Percentiles rank a stretch among this genome's conserved stretches.
phyloP scores from a whole-genome alignment of 2,329 filamentous ascomycete genomes.

The Aspergillus jensenii region DNA sequence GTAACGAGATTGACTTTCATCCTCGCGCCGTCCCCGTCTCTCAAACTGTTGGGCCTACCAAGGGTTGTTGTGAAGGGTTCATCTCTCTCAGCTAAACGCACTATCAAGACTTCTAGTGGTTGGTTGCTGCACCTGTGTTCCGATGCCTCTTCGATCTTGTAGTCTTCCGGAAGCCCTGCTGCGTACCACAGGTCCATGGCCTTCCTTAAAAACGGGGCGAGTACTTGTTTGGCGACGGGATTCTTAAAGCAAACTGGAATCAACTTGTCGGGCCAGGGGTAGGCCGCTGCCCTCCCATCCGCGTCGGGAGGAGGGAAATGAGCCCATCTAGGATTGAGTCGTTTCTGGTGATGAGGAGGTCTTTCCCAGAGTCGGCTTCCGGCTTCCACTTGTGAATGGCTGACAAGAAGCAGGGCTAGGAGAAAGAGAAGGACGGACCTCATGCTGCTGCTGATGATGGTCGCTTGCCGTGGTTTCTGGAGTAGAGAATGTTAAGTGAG shows the following conservation, averaged over 20 bases:
- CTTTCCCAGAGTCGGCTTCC: constrained; percentile 5
- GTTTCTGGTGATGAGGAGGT: not conserved
- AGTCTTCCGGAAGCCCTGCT: constrained; percentile 2
- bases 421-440: not conserved
- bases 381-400: not conserved
- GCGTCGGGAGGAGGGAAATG: not conserved
- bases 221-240: not conserved
- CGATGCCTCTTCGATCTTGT: not conserved
- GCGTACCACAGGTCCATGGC: constrained; percentile 12
- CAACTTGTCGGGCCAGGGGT: not conserved
- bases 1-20: not conserved
- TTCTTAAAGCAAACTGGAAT: constrained; percentile 2
- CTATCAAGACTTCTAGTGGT: not conserved
- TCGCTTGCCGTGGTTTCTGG: too few relatives aligned
- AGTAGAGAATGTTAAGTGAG: too few relatives aligned
- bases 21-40: not conserved
- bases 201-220: not conserved
- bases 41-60: too few relatives aligned
- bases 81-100: not conserved
- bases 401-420: not conserved
- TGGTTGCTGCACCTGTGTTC: not conserved
- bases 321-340: not conserved
- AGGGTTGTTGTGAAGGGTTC: too few relatives aligned
- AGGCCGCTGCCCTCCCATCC: not conserved
- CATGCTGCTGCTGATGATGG: too few relatives aligned